Evolutionary conservation across 495 filamentous ascomycete genomes (phyloP), one percentile per base, ranked within the genome.

Genomic region (Astrocystis sublimbata): DNA sequence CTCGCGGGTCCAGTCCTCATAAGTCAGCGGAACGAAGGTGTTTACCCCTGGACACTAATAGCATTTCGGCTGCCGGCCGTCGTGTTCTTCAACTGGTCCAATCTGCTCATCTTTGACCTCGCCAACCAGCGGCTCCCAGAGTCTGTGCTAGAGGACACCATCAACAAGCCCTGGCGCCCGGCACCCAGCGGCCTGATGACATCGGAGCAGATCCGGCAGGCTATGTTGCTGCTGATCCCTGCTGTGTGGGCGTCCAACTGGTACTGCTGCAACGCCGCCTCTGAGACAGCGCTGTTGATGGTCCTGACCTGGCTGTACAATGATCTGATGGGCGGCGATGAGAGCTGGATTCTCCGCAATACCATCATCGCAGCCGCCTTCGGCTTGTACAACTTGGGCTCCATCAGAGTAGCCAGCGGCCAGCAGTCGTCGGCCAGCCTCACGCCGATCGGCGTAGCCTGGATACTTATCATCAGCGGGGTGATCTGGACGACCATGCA

Each of bases 111-210:
- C 40, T 77, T 78, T 61, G 65, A 69, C 41, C 55, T 82, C 23
- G 68, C 73, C 50, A 85, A 85, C 65, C 82, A 85, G 60, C 73
- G 78, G 8, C 68, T 64, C 15, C 73, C 76, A 0, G 57, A 70
- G 15, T 79, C 80, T 3, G 60, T 81, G 21, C 40, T 60, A 0
- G 83, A 86, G 66, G 82, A 85, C 58, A n/a, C 28, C 0, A 63
- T 82, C 68, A 87, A 87, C 73, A 87, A 86, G 67, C 78, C 80
- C 3, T 85, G 80, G 79, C 74, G 84, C 0, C 78, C 81, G 2
- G 67, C 86, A 2, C 82, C 81, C 0, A 62, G 65, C 0, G 67
- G 71, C 3, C 68, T 70, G 4, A 66, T 85, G 10, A 76, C 72
- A 12, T 43, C 65, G 0, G 56, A 61, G 0, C 66, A 79, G 41